Evolutionary conservation across 1,284 basidiomycete species (phyloP), one percentile per base, ranked within the genome.

Genomic region (Trametes pubescens): DNA sequence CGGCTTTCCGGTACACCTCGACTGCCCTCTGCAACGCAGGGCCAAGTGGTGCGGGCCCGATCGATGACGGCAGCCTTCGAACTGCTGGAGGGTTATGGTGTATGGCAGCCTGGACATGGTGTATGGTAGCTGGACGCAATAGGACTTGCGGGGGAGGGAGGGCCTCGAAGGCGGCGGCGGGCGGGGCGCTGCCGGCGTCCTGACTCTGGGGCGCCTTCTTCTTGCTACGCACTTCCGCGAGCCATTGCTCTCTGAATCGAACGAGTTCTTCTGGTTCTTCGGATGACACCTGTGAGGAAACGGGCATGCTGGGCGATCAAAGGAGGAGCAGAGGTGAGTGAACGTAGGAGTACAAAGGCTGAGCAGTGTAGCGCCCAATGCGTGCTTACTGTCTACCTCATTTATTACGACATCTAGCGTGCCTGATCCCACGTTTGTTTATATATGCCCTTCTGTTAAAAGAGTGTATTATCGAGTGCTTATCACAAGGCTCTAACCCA

Each of bases 211-310:
- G 57, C 13, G 38, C 43, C 56, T 70, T 82, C 57, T 82, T 82
- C 63, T 72, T 79, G 65, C 61, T 52, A 43, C 81, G 79, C 60
- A 91, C 85, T 75, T 91, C 94, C 53, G 82, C 84, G 65, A 83
- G 84, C 92, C 92, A 96, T 79, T 86, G 84, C 62, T 86, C 82
- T 74, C 92, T 84, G 76, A 96, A 93, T 49, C 77, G 76, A 13
- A 81, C 85, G 62, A 95, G 85, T 68, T 90, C 88, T 4, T 78
- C 73, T 2, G 78, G 72, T 14, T 86, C 84, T 38, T 60, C 62
- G 35, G 49, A 34, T 4, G 16, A 51, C 16, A 22, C n/a, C 59
- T 49, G 24, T 35, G 48, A 26, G 37, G 48, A 40, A 21, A 51
- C 37, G 3, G 53, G 29, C 59, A 53, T 60, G 43, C 35, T 24